A percentile compares a stretch with the other conserved stretches of the same genome.
phyloP scores from a whole-genome alignment of 2,329 filamentous ascomycete species.

The Diaporthe humulicola region DNA sequence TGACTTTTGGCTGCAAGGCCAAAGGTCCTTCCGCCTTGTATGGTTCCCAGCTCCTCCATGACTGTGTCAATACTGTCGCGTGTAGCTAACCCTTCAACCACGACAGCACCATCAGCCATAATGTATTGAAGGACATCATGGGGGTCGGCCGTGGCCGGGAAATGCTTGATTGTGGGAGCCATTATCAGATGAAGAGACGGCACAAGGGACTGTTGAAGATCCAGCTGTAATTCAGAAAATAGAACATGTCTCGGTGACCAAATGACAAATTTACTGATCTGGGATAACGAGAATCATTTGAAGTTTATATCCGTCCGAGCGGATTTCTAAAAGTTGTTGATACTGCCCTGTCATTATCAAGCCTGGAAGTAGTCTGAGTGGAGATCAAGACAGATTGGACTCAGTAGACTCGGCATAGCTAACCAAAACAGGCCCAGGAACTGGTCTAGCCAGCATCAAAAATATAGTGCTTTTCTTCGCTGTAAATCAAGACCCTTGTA shows the following conservation, averaged over 20 bases:
- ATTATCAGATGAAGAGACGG: not conserved
- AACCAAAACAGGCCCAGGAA: not conserved
- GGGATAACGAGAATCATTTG: not conserved
- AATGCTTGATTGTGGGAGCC: not conserved
- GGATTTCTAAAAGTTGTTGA: not conserved
- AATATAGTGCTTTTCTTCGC: not conserved
- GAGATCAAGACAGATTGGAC: too few relatives aligned
- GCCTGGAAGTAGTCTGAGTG: too few relatives aligned
- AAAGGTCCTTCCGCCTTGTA: not conserved
- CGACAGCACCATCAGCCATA: not conserved
- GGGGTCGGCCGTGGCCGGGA: not conserved
- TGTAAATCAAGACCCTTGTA: not conserved
- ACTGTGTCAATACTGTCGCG: not conserved
- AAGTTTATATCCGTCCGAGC: not conserved
- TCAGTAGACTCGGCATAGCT: not conserved
- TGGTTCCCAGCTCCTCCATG: not conserved
- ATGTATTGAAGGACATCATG: not conserved
- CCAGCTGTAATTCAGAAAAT: not conserved
- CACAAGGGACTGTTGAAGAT: not conserved
- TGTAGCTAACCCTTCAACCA: not conserved
- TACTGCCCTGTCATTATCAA: not conserved
- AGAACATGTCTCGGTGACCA: not conserved
- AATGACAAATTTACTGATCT: not conserved
- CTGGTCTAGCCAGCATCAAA: not conserved
- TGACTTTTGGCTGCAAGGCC: not conserved